Percentiles rank a stretch among this genome's conserved stretches.
Conservation (phyloP, 2,329 filamentous ascomycete genomes). For the Exserohilum turcica region DNA sequence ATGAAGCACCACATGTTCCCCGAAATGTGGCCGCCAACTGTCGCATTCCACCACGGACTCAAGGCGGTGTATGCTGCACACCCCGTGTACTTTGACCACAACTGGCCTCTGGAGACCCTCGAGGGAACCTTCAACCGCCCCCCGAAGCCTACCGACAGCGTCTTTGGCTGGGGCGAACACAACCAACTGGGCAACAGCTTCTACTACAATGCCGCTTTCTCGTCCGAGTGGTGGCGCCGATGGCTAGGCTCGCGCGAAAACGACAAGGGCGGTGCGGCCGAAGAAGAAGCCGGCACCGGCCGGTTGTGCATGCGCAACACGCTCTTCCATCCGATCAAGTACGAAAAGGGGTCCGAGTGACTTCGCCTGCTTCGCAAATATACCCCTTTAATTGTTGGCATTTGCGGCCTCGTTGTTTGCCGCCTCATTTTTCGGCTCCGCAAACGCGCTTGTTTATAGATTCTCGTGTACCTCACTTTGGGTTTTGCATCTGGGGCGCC, state of each 20-base stretch:
- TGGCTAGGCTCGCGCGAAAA: slow-evolving; percentile 57
- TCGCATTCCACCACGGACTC: slow-evolving; percentile 75
- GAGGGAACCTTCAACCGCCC: slow-evolving; percentile 57
- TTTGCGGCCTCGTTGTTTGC: slow-evolving; percentile 19
- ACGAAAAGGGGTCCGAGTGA: slow-evolving; percentile 50
- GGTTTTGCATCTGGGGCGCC: slow-evolving; percentile 34
- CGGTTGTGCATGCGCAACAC: slow-evolving; percentile 54
- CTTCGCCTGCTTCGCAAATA: slow-evolving; percentile 19
- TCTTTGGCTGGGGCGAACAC: slow-evolving; percentile 59
- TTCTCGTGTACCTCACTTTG: slow-evolving; percentile 18
- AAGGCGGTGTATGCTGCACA: slow-evolving; percentile 81
- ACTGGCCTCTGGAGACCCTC: slow-evolving; percentile 62
- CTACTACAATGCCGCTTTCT: slow-evolving; percentile 58
- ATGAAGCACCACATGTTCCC: slow-evolving; percentile 75
- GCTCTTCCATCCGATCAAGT: slow-evolving; percentile 57
- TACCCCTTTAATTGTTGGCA: slow-evolving; percentile 34
- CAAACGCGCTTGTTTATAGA: slow-evolving; percentile 29
- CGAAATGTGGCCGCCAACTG: slow-evolving; percentile 78
- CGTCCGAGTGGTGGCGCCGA: slow-evolving; percentile 54
- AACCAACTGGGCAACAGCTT: slow-evolving; percentile 57
- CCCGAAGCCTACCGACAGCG: slow-evolving; percentile 51
- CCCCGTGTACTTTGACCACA: slow-evolving; percentile 77
- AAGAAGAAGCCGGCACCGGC: slow-evolving; percentile 53
- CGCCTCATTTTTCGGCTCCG: slow-evolving; percentile 22
- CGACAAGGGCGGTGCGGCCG: slow-evolving; percentile 48